A percentile compares a stretch with the other conserved stretches of the same genome.
phyloP scores from a whole-genome alignment of 2,329 filamentous ascomycete genomes.

The Chalaropsis thielavioides region DNA sequence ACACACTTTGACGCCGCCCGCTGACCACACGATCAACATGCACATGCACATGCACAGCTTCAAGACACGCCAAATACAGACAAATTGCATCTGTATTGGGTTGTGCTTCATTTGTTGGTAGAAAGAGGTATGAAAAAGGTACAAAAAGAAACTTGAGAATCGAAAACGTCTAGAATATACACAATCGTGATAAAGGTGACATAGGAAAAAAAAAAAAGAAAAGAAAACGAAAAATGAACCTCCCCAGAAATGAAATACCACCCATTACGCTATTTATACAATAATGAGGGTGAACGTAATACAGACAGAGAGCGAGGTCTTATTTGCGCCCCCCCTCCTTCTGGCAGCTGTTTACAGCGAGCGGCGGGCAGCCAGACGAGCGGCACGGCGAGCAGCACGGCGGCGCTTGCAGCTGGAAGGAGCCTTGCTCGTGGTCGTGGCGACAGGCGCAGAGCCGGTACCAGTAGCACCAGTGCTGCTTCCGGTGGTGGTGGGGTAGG shows the following conservation, averaged over 20 bases:
- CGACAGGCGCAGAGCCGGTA: neutral
- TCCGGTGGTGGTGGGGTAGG: neutral
- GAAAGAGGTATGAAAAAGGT: neutral
- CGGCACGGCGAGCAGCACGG: constrained; percentile 8
- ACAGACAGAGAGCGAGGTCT: neutral
- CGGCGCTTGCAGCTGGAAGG: constrained; percentile 11
- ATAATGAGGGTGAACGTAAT: neutral
- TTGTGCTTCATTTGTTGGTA: neutral
- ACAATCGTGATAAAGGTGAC: constrained; percentile 13
- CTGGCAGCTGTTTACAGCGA: neutral
- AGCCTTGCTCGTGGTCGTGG: neutral
- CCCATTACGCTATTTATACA: neutral
- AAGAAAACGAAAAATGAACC: neutral
- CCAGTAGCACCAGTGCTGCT: neutral
- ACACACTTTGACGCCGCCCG: too few relatives aligned
- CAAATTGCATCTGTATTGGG: neutral
- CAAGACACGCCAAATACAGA: neutral
- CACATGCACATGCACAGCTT: neutral
- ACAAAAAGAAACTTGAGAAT: neutral
- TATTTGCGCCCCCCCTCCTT: neutral
- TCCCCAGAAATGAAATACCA: neutral
- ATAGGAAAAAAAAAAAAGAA: constrained; percentile 17
- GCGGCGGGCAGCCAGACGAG: neutral
- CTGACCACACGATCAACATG: too few relatives aligned
- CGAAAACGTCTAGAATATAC: neutral